Evolutionary conservation across 164 flowering plant species (phyloP), one percentile per base, ranked within the genome.

Genomic region (Santalum album): DNA sequence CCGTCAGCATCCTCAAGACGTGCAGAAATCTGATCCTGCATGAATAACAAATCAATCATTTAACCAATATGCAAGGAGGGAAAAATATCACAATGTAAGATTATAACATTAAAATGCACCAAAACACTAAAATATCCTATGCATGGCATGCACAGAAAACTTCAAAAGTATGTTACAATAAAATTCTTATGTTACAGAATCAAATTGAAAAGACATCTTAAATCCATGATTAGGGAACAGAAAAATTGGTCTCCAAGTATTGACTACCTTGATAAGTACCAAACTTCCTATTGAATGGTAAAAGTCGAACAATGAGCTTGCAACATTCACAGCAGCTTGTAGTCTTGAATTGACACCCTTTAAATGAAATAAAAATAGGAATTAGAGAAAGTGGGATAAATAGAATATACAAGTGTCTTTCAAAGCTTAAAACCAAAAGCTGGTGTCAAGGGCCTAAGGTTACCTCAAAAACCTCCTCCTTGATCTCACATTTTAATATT

Each of bases 281-380:
- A 94, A 68, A 58, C 97, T 64, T 67, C 87, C 87, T 24, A 87
- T 55, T 18, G 87, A 68, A 54, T 82, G 63, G 73, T 89, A 78
- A 52, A 77, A 87, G 55, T 87, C 96, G 65, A 74, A 71, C 71
- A 94, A 76, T 17, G 90, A 76, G 66, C 68, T 77, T 48, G 97
- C 91, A 65, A 60, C 78, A 59, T 59, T 77, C 19, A 79, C 53
- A 45, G 62, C 57, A 34, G 77, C 70, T 66, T 79, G 74, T 58
- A 94, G 77, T 36, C 73, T 86, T 45, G 86, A 72, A 55, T 56
- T 56, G 39, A 82, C 57, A 1, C 59, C 84, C 99, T 90, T 50
- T 17, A 65, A 21, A 56, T 53, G 14, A 45, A 43, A 17, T 54
- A 43, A 43, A 5, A 29, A 29, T 3, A 29, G 34, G 34, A 3